Conservation (phyloP, 116 monocot species). For the Phalaenopsis hybrid region DNA sequence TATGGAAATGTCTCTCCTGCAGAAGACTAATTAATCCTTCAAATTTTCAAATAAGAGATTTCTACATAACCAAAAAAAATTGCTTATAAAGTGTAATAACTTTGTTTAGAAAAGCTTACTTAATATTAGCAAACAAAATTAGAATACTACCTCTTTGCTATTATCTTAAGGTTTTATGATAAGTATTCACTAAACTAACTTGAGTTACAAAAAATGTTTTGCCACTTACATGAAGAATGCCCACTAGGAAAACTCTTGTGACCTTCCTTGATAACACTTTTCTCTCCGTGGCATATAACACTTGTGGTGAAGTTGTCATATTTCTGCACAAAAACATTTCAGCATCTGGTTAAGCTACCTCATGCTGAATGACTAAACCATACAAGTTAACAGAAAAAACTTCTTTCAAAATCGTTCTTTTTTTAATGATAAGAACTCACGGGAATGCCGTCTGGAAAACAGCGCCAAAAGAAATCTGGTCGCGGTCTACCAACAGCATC, state of each 20-base stretch:
- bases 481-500: constrained; percentile 75
- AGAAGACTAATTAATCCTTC: too few species aligned
- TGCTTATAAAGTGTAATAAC: too few species aligned
- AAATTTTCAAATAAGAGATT: too few species aligned
- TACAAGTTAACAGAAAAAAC: neutral
- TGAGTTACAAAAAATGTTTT: neutral
- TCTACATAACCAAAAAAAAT: too few species aligned
- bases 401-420: neutral
- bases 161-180: too few species aligned
- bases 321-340: constrained; percentile 25
- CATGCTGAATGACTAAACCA: neutral
- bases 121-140: too few species aligned
- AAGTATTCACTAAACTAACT: too few species aligned
- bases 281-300: constrained; percentile 61
- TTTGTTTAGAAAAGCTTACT: too few species aligned
- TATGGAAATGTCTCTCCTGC: too few species aligned
- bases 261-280: constrained; percentile 50
- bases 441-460: constrained; percentile 68
- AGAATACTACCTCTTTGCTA: too few species aligned
- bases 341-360: neutral
- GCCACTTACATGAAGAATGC: constrained; percentile 77
- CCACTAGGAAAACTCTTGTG: constrained; percentile 89
- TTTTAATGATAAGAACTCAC: constrained; percentile 11
- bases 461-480: constrained; percentile 85
- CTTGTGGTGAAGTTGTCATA: constrained; percentile 52